These are phyloP conservation scores for Colletotrichum tropicicola DNA, from an alignment of 2,329 filamentous ascomycete genomes.

Conservation along the genomic window DNA sequence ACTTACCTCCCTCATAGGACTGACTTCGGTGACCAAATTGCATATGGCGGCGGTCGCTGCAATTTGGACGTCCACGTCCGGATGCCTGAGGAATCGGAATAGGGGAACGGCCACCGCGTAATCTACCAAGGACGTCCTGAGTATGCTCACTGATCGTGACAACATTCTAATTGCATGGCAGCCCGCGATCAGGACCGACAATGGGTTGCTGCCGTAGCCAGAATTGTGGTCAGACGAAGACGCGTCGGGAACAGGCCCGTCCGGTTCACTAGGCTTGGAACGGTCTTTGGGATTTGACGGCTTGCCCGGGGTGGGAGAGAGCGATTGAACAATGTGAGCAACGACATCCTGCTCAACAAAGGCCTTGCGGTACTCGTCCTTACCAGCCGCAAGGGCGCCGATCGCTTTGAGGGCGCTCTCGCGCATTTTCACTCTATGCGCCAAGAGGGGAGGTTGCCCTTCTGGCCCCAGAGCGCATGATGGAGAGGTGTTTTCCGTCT, in stretches of 20 bases:
- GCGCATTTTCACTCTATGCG: constrained; percentile 78
- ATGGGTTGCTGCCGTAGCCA: constrained; percentile 77
- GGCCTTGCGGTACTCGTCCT: constrained; percentile 84
- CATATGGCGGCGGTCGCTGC: constrained; percentile 85
- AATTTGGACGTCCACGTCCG: constrained; percentile 81
- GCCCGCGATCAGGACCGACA: constrained; percentile 82
- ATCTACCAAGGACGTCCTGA: constrained; percentile 89
- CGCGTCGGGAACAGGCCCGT: constrained; percentile 37
- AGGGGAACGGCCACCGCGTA: constrained; percentile 82
- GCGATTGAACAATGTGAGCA: constrained; percentile 83
- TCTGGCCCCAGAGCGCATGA: constrained; percentile 63
- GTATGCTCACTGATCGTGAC: constrained; percentile 82
- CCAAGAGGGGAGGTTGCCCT: constrained; percentile 68
- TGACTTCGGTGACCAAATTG: constrained; percentile 89
- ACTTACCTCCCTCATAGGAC: constrained; percentile 87
- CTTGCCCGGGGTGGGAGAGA: constrained; percentile 65
- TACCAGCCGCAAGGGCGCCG: constrained; percentile 81
- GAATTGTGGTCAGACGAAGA: constrained; percentile 40
- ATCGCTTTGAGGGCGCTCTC: constrained; percentile 81
- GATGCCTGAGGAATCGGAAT: constrained; percentile 77
- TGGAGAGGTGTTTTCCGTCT: constrained; percentile 42
- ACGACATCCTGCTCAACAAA: constrained; percentile 86
- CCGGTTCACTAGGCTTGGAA: constrained; percentile 46
- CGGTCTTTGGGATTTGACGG: constrained; percentile 55
- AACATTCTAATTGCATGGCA: constrained; percentile 85